A percentile compares a stretch with the other conserved stretches of the same genome.
Conservation (phyloP, 345 rosid genomes). For the Brassica napus region DNA sequence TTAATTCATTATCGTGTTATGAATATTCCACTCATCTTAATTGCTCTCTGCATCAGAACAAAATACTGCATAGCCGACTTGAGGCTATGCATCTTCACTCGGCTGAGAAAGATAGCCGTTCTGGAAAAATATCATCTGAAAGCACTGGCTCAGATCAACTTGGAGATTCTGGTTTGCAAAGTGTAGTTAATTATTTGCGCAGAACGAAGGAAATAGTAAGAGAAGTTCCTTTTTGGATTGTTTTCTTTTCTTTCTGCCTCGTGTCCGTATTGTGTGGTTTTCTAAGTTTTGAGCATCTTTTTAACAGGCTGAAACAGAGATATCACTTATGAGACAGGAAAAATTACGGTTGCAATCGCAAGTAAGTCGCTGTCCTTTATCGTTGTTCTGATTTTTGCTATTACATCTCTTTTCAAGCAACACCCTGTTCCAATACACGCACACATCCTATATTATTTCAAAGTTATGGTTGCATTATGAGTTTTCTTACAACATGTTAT, state of each 20-base stretch:
- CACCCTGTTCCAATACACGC: neutral
- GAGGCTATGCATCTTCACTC: conserved; percentile 82
- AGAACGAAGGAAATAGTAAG: conserved; percentile 85
- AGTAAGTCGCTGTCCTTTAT: conserved; percentile 46
- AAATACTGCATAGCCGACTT: conserved; percentile 71
- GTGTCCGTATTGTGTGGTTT: neutral
- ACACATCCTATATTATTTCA: neutral
- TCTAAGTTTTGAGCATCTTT: conserved; percentile 14
- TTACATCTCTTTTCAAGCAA: conserved; percentile 5
- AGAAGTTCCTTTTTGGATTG: conserved; percentile 16
- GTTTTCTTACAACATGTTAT: conserved; percentile 1
- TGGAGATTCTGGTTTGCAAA: conserved; percentile 73
- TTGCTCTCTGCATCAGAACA: conserved; percentile 52
- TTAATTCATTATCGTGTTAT: neutral
- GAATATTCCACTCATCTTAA: conserved; percentile 15
- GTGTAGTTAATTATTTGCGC: conserved; percentile 81
- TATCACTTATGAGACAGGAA: conserved; percentile 86
- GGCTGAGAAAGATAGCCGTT: conserved; percentile 74
- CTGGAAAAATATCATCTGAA: conserved; percentile 48
- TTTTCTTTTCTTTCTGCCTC: conserved; percentile 17
- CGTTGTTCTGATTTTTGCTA: neutral
- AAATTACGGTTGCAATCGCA: conserved; percentile 85
- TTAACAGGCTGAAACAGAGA: conserved; percentile 90
- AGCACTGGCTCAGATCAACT: conserved; percentile 44
- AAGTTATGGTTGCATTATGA: conserved; percentile 8